Conservation (phyloP, 2,329 filamentous ascomycete genomes). For the Elsinoe perseae region DNA sequence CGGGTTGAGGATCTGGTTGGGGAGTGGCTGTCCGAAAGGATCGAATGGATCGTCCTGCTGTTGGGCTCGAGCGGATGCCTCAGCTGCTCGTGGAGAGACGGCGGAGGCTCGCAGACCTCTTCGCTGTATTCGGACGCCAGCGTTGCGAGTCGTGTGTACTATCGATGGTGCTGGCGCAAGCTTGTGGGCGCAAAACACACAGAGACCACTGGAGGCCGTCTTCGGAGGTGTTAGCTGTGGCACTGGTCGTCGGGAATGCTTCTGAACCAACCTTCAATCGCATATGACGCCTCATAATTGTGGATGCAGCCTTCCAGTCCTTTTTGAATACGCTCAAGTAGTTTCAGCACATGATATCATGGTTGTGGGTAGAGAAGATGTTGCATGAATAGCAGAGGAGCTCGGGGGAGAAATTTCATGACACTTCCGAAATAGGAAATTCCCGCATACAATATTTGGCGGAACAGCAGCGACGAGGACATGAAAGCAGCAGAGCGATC, state of each 20-base stretch:
- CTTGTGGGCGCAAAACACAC: conserved; percentile 1
- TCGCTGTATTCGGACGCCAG: background rate
- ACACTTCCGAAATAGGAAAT: conserved; percentile 5
- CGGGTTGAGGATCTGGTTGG: background rate
- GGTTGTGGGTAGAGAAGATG: background rate
- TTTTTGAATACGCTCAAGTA: background rate
- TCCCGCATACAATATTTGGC: background rate
- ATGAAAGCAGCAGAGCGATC: background rate
- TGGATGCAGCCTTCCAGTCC: background rate
- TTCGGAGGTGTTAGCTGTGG: background rate
- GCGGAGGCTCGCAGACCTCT: background rate
- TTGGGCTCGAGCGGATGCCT: background rate
- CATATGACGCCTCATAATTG: conserved; percentile 4
- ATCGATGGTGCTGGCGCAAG: background rate
- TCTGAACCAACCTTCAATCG: background rate
- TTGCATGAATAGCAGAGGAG: background rate
- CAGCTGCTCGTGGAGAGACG: conserved; percentile 2
- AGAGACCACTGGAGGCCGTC: background rate
- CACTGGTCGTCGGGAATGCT: background rate
- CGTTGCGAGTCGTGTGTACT: background rate
- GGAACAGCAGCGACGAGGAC: background rate
- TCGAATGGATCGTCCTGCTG: conserved; percentile 1
- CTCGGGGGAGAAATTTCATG: conserved; percentile 12
- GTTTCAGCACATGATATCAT: background rate
- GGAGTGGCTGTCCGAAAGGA: background rate